Conservation (phyloP, 441 rosid species). For the Mallotus repandus region DNA sequence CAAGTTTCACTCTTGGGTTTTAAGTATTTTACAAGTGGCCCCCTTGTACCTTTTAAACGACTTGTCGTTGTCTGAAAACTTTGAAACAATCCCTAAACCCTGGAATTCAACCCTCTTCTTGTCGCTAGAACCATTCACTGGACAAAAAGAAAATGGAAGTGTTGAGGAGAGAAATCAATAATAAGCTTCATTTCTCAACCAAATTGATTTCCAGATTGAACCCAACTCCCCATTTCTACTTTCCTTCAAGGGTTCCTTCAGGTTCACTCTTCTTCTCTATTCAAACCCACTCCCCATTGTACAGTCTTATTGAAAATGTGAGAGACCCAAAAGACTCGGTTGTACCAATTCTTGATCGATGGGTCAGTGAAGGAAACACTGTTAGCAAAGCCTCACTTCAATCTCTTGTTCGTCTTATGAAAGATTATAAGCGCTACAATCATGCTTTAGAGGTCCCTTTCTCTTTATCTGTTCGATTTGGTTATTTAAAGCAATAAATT, state of each 20-base stretch:
- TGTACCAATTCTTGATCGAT: conserved; percentile 26
- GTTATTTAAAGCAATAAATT: not conserved
- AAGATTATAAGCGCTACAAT: not conserved
- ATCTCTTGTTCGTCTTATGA: conserved; percentile 17
- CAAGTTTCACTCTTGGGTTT: too few species aligned
- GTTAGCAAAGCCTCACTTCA: conserved; percentile 13
- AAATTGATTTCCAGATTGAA: not conserved
- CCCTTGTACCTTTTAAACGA: too few species aligned
- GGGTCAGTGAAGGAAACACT: conserved; percentile 26
- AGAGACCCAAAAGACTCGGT: conserved; percentile 24
- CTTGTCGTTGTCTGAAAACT: too few species aligned
- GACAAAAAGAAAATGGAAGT: not conserved
- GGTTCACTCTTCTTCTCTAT: conserved; percentile 10
- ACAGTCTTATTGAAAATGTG: not conserved
- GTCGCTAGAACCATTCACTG: not conserved
- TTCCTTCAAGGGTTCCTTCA: not conserved
- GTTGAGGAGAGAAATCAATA: not conserved
- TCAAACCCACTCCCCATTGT: not conserved
- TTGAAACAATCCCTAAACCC: too few species aligned
- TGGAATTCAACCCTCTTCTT: too few species aligned
- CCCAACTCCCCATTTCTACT: not conserved
- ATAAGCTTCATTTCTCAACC: not conserved
- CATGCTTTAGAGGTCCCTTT: conserved; percentile 28
- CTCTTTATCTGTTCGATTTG: not conserved
- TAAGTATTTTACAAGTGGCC: too few species aligned